Base-by-base conservation (phyloP, 2,329 filamentous ascomycete species). In the Colletotrichum cuscutae region DNA sequence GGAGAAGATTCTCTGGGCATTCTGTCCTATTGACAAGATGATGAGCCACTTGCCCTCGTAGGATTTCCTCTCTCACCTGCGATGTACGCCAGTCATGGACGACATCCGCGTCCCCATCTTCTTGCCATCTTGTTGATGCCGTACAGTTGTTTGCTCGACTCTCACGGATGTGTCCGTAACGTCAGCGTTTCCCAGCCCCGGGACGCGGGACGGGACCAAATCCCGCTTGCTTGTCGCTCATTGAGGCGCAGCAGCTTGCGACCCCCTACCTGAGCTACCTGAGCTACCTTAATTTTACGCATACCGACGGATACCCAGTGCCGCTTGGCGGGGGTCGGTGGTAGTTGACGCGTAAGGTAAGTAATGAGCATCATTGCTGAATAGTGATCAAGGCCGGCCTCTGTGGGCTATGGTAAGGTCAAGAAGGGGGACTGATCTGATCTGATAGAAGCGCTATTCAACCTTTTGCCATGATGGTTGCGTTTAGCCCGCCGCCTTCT, bases 191-290 rank as follows among this genome's bases (percentile, higher is more conserved):
- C 26, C 35, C 58, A 28, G 15, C 32, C 35, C 35, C 22, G 22
- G 35, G 35, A 24, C 35, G 58, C 58, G 58, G 24, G 35, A 46
- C 35, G 35, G 15, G 35, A 61, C 22, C 58, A 32, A 24, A 49
- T 49, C n/a, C n/a, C 13, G 58, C 58, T 46, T 46, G 22, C 13
- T 35, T 22, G 19, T 49, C 42, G 32, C 19, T 26, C 58, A 32
- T 32, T 12, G 58, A 61, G 58, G 58, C 58, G 58, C 58, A 61
- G 58, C 58, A 61, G 42, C 42, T 49, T 49, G 42, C 32, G 6
- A n/a, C 8, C 24, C 22, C 5, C 26, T 61, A 42, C 13, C 26
- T 26, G 22, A 35, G 35, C 35, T 46, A 61, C 37, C 37, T 42
- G 37, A 42, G 37, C 37, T 42, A 42, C 35, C 58, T 61, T 61